A percentile compares a stretch with the other conserved stretches of the same genome.
Conservation (phyloP, 1,284 basidiomycete species). For the Rhodotorula sp. region DNA sequence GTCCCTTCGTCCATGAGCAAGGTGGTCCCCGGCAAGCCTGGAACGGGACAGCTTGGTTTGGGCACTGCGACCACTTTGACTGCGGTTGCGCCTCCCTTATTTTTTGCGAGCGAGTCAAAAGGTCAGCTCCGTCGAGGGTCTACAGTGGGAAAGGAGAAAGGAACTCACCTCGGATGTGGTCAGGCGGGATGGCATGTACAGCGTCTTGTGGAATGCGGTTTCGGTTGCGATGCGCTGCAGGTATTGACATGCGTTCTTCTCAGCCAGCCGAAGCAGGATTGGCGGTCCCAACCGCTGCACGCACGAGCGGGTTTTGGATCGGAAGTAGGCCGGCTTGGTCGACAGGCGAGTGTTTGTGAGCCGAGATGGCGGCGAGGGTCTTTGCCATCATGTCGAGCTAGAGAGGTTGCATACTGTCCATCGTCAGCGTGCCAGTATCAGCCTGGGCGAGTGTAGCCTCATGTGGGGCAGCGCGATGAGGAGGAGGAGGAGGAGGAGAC, state of each 20-base stretch:
- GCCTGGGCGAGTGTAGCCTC: neutral
- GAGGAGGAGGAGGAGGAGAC: neutral
- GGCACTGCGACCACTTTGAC: constrained; percentile 40
- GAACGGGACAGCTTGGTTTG: constrained; percentile 18
- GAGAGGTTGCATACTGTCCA: neutral
- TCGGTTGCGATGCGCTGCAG: constrained; percentile 34
- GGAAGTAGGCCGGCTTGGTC: neutral
- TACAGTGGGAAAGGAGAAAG: neutral
- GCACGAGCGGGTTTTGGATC: constrained; percentile 34
- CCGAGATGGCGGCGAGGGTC: constrained; percentile 29
- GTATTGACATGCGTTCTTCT: neutral
- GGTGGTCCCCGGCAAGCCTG: constrained; percentile 39
- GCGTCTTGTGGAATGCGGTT: constrained; percentile 21
- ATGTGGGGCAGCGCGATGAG: neutral
- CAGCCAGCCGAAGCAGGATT: neutral
- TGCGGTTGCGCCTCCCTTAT: constrained; percentile 27
- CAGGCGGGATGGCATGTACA: constrained; percentile 41
- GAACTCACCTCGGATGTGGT: constrained; percentile 27
- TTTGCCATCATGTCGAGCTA: constrained; percentile 29
- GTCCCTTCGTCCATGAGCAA: constrained; percentile 38
- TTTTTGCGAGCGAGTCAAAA: no score
- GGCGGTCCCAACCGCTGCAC: neutral
- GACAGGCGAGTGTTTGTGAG: no score
- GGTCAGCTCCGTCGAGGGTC: neutral
- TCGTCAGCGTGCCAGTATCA: no score